Conservation (phyloP, 2,329 filamentous ascomycete genomes). For the Mycosphaerella sp. region DNA sequence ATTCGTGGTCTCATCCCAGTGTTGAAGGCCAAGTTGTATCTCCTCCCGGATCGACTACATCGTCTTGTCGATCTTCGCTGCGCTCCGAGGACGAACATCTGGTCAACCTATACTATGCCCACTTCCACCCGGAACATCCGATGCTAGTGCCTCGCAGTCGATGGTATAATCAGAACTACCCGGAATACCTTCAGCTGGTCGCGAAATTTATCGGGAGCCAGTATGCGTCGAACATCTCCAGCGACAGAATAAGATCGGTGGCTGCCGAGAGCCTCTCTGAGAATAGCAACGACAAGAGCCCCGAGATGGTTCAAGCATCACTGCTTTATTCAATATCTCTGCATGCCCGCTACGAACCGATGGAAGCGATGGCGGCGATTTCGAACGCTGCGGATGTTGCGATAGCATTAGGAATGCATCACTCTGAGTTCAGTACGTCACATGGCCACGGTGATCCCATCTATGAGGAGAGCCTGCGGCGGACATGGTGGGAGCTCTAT, state of each 20-base stretch:
- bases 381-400: constrained; percentile 63
- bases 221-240: constrained; percentile 36
- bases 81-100: constrained; percentile 36
- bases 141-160: constrained; percentile 47
- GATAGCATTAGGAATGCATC: constrained; percentile 69
- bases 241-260: constrained; percentile 37
- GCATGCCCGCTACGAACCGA: constrained; percentile 67
- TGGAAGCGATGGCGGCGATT: constrained; percentile 61
- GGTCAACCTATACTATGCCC: constrained; percentile 50
- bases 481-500: constrained; percentile 87
- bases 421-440: constrained; percentile 56
- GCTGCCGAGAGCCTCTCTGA: constrained; percentile 49
- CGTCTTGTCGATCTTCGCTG: constrained; percentile 36
- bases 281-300: constrained; percentile 16
- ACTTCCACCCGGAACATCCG: constrained; percentile 52
- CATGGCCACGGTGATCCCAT: constrained; percentile 60
- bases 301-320: constrained; percentile 66
- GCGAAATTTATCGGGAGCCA: constrained; percentile 53
- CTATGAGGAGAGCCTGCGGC: constrained; percentile 73
- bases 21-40: constrained; percentile 3
- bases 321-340: constrained; percentile 70
- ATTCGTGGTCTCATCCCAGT: neutral
- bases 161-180: constrained; percentile 38
- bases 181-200: constrained; percentile 47
- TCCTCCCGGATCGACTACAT: constrained; percentile 24